phyloP scores from a whole-genome alignment of 306 rosid species.

The Ochetophila trinervis region DNA sequence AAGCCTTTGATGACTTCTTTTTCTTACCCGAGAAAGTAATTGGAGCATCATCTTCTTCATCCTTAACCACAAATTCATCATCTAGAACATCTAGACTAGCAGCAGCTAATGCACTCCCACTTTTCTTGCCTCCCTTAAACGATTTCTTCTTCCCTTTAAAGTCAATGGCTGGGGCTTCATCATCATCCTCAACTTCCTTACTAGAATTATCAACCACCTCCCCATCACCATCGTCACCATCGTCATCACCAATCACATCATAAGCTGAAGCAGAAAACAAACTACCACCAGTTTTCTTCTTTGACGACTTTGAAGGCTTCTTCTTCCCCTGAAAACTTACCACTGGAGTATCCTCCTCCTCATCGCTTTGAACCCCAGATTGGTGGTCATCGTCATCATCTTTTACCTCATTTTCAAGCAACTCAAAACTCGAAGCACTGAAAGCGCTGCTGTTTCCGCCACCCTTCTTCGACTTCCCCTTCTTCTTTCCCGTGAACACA shows the following conservation, averaged over 20 bases:
- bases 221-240: slow-evolving; percentile 32
- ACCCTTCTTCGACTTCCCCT: slow-evolving; percentile 72
- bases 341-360: slow-evolving; percentile 41
- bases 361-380: slow-evolving; percentile 13
- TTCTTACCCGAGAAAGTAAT: slow-evolving; percentile 80
- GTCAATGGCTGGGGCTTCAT: slow-evolving; percentile 49
- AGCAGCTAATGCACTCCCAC: slow-evolving; percentile 35
- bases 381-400: slow-evolving; percentile 35
- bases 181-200: slow-evolving; percentile 23
- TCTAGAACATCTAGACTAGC: slow-evolving; percentile 43
- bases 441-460: slow-evolving; percentile 45
- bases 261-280: slow-evolving; percentile 46
- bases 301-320: slow-evolving; percentile 49
- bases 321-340: slow-evolving; percentile 63
- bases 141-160: slow-evolving; percentile 78
- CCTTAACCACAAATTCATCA: slow-evolving; percentile 43
- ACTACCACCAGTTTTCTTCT: slow-evolving; percentile 44
- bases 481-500: slow-evolving; percentile 74
- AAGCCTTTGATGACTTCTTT: slow-evolving; percentile 71
- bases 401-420: slow-evolving; percentile 58
- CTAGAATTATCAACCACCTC: slow-evolving; percentile 39
- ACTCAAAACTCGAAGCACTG: slow-evolving; percentile 47
- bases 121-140: slow-evolving; percentile 56
- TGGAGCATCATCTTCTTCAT: slow-evolving; percentile 45
- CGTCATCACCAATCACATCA: slow-evolving; percentile 42